phyloP scores from a whole-genome alignment of 805 yeast genomes.

The Myxozyma neotropica region DNA sequence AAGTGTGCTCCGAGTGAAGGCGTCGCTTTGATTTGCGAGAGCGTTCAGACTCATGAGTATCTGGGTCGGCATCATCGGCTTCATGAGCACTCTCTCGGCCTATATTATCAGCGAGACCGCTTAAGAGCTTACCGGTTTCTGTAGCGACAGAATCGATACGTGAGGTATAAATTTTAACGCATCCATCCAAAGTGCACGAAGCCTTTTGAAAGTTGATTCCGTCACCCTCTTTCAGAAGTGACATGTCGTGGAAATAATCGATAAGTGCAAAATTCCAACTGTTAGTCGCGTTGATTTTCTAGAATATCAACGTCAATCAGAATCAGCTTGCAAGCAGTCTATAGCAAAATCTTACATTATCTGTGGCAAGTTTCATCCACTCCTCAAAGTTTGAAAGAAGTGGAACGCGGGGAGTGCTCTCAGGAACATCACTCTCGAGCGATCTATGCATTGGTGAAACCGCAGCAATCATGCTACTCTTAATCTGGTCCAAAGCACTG shows the following conservation, averaged over 20 bases:
- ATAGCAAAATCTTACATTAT: constrained; percentile 48
- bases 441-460: constrained; percentile 3
- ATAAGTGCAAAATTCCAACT: constrained; percentile 91
- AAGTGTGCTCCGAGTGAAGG: constrained; percentile 38
- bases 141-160: constrained; percentile 90
- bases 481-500: constrained; percentile 20
- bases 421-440: neutral
- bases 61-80: constrained; percentile 33
- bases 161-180: constrained; percentile 88
- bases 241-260: constrained; percentile 85
- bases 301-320: constrained; percentile 12
- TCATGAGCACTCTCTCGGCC: constrained; percentile 28
- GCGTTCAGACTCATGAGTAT: constrained; percentile 34
- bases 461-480: constrained; percentile 20
- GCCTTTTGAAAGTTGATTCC: constrained; percentile 88
- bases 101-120: constrained; percentile 60
- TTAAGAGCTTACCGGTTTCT: constrained; percentile 81
- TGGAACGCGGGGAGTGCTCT: constrained; percentile 31
- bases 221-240: constrained; percentile 72
- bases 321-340: neutral
- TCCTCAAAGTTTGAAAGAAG: constrained; percentile 58
- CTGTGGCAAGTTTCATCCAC: constrained; percentile 83
- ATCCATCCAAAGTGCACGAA: constrained; percentile 88
- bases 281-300: constrained; percentile 76
- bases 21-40: constrained; percentile 30